Conservation (phyloP, 164 flowering plant species). For the Tetracentron sinense region DNA sequence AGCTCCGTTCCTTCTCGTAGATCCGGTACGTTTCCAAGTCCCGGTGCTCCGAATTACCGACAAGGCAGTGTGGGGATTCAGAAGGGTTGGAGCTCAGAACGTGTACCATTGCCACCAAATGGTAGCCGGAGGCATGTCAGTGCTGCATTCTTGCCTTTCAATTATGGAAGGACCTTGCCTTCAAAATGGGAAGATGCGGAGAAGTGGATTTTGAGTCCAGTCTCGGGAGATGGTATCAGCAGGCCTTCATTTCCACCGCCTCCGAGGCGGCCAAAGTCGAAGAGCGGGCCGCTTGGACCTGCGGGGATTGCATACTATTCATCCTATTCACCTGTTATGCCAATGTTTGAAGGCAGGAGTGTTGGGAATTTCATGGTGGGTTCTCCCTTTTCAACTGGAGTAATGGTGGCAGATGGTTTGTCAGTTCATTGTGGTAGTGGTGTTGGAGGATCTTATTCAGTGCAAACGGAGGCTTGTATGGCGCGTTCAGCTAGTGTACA, state of each 20-base stretch:
- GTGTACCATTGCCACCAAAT: slow-evolving; percentile 27
- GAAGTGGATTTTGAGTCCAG: slow-evolving; percentile 68
- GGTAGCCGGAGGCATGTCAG: slow-evolving; percentile 24
- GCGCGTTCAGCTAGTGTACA: slow-evolving; percentile 80
- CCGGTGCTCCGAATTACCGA: slow-evolving; percentile 67
- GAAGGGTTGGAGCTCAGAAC: slow-evolving; percentile 43
- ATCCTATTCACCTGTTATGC: slow-evolving; percentile 54
- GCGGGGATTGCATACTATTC: slow-evolving; percentile 68
- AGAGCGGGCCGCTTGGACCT: slow-evolving; percentile 91
- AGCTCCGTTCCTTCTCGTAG: slow-evolving; percentile 31
- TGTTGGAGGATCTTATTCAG: slow-evolving; percentile 29
- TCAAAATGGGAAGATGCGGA: slow-evolving; percentile 97
- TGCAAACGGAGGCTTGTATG: too few species aligned
- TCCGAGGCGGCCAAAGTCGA: slow-evolving; percentile 73
- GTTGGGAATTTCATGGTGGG: slow-evolving; percentile 32
- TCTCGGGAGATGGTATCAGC: slow-evolving; percentile 18
- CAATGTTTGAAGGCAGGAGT: slow-evolving; percentile 46
- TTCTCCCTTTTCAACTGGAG: slow-evolving; percentile 72
- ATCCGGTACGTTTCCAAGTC: slow-evolving; percentile 65
- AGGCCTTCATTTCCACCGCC: slow-evolving; percentile 28
- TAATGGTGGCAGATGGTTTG: slow-evolving; percentile 40
- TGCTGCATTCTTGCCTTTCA: slow-evolving; percentile 34
- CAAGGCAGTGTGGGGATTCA: slow-evolving; percentile 8
- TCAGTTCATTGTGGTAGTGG: slow-evolving; percentile 21
- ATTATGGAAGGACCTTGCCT: slow-evolving; percentile 53